Evolutionary conservation across 192 early-diverging fungal genomes (phyloP), one percentile per base, ranked within the genome.

Genomic region (Entrophospora sp.): DNA sequence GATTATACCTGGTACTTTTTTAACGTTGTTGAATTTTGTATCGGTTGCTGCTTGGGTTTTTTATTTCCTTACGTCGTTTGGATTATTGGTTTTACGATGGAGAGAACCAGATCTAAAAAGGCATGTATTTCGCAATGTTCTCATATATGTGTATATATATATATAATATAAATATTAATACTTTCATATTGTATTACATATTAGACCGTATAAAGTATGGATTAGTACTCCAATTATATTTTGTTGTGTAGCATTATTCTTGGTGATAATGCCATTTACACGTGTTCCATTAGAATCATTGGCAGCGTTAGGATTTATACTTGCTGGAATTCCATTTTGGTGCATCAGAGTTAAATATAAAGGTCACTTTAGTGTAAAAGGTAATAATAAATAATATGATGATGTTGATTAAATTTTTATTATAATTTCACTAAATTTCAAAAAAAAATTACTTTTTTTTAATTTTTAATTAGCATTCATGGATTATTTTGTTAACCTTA

Each of bases 11-110:
- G 90, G 89, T 7, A 72, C 76, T 13, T 90, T 89, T 62, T 77
- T 71, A n/a, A 76, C 75, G 4, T 76, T 92, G 4, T 83, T 92
- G 35, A 91, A 84, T 55, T 87, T 92, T 56, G 91, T 87, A 71
- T 85, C 84, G 16, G 83, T 90, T 13, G 79, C 82, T 30, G 82
- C 87, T 2, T 92, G 90, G 90, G 53, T 84, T 66, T 83, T 76
- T 78, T 77, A 77, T 71, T 72, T 71, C 10, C 64, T 71, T 14
- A 40, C 52, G 8, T 44, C 46, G 10, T 40, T 45, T 14, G 31
- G 37, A 16, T 44, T 68, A 38, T n/a, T 46, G 27, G 36, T 67
- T 42, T 69, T 92, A 63, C 73, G 90, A 20, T 83, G 74, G 44
- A 79, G 71, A n/a, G 83, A 90, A 63, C 88, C 87, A 1, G 73